Conservation (phyloP, 495 filamentous ascomycete genomes). For the Aspergillus coremiiformis region DNA sequence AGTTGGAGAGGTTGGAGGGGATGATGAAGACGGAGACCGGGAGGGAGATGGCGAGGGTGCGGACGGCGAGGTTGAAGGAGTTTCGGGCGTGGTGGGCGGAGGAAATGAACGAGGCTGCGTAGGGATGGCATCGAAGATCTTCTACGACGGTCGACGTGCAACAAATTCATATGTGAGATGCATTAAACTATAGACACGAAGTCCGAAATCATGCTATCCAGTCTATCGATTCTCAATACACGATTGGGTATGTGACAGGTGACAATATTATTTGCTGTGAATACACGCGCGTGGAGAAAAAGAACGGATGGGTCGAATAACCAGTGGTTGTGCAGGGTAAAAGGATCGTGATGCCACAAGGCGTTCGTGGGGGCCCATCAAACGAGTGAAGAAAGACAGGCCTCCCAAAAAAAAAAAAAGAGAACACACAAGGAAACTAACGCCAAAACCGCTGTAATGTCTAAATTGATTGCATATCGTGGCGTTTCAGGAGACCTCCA, state of each 20-base stretch:
- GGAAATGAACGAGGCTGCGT: slow-evolving; percentile 37
- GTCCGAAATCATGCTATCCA: slow-evolving; percentile 2
- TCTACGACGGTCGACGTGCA: too few species aligned
- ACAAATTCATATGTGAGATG: slow-evolving; percentile 7
- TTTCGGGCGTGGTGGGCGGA: slow-evolving; percentile 71
- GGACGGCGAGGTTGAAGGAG: slow-evolving; percentile 54
- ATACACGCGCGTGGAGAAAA: slow-evolving; percentile 6
- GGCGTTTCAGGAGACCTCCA: background rate
- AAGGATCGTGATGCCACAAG: background rate
- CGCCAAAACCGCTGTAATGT: slow-evolving; percentile 18
- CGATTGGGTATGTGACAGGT: slow-evolving; percentile 11
- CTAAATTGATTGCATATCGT: slow-evolving; percentile 12
- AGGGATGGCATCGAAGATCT: slow-evolving; percentile 4
- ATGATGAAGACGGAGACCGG: slow-evolving; percentile 75
- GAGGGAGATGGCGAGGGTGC: slow-evolving; percentile 52
- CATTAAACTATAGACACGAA: background rate
- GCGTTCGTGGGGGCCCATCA: background rate
- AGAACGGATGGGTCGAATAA: background rate
- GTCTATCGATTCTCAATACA: slow-evolving; percentile 11
- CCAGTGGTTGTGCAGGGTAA: background rate
- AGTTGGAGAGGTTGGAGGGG: slow-evolving; percentile 60
- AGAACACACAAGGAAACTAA: slow-evolving; percentile 7
- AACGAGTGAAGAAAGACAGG: background rate
- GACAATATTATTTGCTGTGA: background rate
- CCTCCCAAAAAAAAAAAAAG: slow-evolving; percentile 5